These are phyloP conservation scores for Bombardia bombarda DNA, from an alignment of 495 filamentous ascomycete genomes.

Conservation along the genomic window DNA sequence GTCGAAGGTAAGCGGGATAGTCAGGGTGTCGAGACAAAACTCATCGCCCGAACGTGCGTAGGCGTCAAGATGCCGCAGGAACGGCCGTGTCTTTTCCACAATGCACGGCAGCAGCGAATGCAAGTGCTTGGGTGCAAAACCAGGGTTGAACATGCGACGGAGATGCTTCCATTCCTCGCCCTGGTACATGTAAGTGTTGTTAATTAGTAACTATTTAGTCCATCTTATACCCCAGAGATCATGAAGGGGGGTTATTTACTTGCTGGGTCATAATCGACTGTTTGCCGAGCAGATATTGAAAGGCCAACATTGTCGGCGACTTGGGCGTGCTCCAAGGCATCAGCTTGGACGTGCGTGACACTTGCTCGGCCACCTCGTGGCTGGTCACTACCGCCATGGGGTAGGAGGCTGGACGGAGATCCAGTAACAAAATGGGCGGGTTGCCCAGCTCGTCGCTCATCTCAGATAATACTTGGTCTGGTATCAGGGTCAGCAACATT, in stretches of 20 bases:
- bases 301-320: slow-evolving; percentile 17
- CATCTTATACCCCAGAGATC: too few species aligned
- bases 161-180: slow-evolving; percentile 31
- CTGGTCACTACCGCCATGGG: slow-evolving; percentile 31
- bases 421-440: slow-evolving; percentile 23
- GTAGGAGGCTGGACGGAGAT: slow-evolving; percentile 26
- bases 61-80: slow-evolving; percentile 21
- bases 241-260: too few species aligned
- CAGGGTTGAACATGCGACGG: slow-evolving; percentile 34
- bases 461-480: slow-evolving; percentile 13
- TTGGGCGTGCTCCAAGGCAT: slow-evolving; percentile 39
- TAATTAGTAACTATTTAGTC: too few species aligned
- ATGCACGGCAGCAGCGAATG: slow-evolving; percentile 31
- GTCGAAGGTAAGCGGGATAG: slow-evolving; percentile 29
- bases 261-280: slow-evolving; percentile 28
- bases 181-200: too few species aligned
- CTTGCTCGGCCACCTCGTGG: slow-evolving; percentile 38
- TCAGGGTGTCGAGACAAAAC: slow-evolving; percentile 17
- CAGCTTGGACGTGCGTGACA: slow-evolving; percentile 26
- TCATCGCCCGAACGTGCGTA: slow-evolving; percentile 18
- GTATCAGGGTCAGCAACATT: too few species aligned
- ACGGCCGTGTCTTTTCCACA: slow-evolving; percentile 28
- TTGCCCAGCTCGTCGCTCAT: slow-evolving; percentile 18
- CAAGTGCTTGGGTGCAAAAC: slow-evolving; percentile 35
- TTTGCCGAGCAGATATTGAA: slow-evolving; percentile 27